Evolutionary conservation across 2,329 filamentous ascomycete genomes (phyloP).

Genomic region (Paecilomyces sp.): DNA sequence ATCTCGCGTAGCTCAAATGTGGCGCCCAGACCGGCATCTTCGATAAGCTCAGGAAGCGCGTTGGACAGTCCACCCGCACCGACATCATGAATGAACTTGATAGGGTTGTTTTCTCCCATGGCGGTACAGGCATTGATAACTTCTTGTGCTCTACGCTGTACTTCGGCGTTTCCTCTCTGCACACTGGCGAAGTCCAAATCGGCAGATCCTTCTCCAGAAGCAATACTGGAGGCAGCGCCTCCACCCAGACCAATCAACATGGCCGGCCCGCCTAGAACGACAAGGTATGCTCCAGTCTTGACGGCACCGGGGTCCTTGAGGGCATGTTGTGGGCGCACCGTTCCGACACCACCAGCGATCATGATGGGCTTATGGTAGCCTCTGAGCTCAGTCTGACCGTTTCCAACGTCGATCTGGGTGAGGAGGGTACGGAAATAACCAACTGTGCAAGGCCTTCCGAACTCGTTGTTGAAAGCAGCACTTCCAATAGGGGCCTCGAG

Average conservation of each 20-base stretch:
- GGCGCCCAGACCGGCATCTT: constrained; percentile 85
- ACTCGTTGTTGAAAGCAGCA: constrained; percentile 96
- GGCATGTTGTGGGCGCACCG: constrained; percentile 82
- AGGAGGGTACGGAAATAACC: constrained; percentile 91
- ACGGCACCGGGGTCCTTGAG: constrained; percentile 76
- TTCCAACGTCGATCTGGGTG: constrained; percentile 55
- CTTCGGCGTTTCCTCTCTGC: constrained; percentile 93
- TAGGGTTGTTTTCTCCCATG: constrained; percentile 77
- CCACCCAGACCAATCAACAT: constrained; percentile 97
- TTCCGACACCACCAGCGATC: constrained; percentile 93
- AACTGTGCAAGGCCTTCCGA: constrained; percentile 78
- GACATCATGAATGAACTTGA: constrained; percentile 95
- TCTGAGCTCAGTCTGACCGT: constrained; percentile 62
- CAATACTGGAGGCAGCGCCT: constrained; percentile 85
- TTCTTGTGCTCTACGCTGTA: constrained; percentile 92
- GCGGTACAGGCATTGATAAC: constrained; percentile 92
- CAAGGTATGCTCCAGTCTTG: constrained; percentile 76
- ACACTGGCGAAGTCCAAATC: constrained; percentile 97
- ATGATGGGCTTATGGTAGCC: constrained; percentile 99
- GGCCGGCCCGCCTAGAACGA: constrained; percentile 89
- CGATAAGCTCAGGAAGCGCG: constrained; percentile 80
- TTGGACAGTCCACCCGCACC: constrained; percentile 84
- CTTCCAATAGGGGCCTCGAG: constrained; percentile 92
- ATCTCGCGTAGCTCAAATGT: constrained; percentile 92
- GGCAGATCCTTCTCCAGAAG: constrained; percentile 79